Conservation (phyloP, 2,329 filamentous ascomycete genomes). For the Emericellopsis cladophorae region DNA sequence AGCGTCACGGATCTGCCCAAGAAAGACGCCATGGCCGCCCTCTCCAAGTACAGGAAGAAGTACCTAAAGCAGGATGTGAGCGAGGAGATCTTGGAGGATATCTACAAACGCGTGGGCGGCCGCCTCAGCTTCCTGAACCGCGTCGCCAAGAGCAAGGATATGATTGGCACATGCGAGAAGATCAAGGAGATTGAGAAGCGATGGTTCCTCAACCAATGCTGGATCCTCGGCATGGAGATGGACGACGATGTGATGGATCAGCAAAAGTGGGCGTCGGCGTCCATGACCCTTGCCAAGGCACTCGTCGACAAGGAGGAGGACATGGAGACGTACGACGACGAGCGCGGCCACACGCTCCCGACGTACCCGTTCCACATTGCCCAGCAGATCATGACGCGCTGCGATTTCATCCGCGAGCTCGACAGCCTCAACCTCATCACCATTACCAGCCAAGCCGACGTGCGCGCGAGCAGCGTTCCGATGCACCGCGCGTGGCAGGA, state of each 20-base stretch:
- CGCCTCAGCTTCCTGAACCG: conserved; percentile 78
- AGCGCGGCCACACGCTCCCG: conserved; percentile 63
- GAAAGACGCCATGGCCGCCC: conserved; percentile 59
- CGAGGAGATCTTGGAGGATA: conserved; percentile 49
- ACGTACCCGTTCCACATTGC: conserved; percentile 71
- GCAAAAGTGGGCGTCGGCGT: conserved; percentile 90
- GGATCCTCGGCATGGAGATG: conserved; percentile 61
- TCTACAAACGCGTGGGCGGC: conserved; percentile 81
- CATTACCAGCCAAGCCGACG: conserved; percentile 76
- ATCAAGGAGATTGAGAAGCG: conserved; percentile 58
- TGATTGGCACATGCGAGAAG: conserved; percentile 66
- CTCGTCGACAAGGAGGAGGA: conserved; percentile 72
- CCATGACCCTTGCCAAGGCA: conserved; percentile 85
- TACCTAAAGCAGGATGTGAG: conserved; percentile 56
- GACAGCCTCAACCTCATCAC: conserved; percentile 93
- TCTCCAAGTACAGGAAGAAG: conserved; percentile 67
- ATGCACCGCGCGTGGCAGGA: conserved; percentile 89
- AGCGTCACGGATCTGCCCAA: conserved; percentile 76
- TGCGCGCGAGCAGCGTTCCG: conserved; percentile 85
- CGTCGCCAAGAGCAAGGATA: conserved; percentile 76
- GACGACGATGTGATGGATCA: conserved; percentile 98
- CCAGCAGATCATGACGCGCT: conserved; percentile 86
- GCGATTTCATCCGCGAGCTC: conserved; percentile 86
- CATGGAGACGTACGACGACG: conserved; percentile 53
- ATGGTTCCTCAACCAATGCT: conserved; percentile 69